Evolutionary conservation across 2,329 filamentous ascomycete species (phyloP).

Genomic region (Tolypocladium ovalisporum): DNA sequence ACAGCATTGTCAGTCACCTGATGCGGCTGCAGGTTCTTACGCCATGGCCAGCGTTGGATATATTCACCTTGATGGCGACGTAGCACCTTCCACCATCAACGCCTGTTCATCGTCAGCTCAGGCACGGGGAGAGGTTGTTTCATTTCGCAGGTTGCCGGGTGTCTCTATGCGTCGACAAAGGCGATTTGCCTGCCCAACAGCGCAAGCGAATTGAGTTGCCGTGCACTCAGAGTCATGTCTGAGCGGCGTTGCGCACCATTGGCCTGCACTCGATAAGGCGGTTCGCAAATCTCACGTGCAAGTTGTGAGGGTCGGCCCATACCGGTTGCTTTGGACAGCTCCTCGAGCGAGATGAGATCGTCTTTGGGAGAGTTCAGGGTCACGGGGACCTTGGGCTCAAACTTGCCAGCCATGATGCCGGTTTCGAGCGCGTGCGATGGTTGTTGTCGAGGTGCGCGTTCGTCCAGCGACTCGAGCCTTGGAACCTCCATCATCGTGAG

Average conservation of each 20-base stretch:
- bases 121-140: not conserved
- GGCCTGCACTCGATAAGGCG: not conserved
- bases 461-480: not conserved
- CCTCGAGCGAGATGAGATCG: constrained; percentile 71
- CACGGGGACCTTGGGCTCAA: constrained; percentile 69
- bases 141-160: not conserved
- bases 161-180: not conserved
- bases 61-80: constrained; percentile 55
- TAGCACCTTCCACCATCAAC: constrained; percentile 53
- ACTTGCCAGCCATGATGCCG: constrained; percentile 47
- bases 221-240: not conserved
- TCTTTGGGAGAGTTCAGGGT: constrained; percentile 75
- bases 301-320: constrained; percentile 16
- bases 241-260: not conserved
- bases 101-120: constrained; percentile 32
- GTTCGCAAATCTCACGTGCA: not conserved
- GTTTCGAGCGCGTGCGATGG: not conserved
- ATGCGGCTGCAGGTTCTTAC: not conserved
- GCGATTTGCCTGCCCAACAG: not conserved
- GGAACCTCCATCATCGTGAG: not conserved
- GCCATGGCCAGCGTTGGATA: not conserved
- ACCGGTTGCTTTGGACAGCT: constrained; percentile 78
- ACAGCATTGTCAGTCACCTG: constrained; percentile 2
- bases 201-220: not conserved
- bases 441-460: not conserved